These are phyloP conservation scores for Suillus luteus DNA, from an alignment of 768 basidiomycete species.

Conservation along the genomic window DNA sequence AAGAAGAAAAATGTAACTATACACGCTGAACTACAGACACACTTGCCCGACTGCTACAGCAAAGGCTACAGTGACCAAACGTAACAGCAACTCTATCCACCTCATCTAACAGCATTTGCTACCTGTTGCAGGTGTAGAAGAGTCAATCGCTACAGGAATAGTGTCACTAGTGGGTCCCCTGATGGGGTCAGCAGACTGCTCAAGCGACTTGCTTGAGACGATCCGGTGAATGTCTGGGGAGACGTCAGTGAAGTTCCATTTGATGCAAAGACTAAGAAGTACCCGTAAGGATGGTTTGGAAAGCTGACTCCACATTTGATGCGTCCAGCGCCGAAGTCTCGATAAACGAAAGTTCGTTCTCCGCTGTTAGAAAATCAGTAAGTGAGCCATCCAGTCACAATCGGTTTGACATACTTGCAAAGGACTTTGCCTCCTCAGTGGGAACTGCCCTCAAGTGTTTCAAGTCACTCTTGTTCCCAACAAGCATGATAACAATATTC, in stretches of 20 bases:
- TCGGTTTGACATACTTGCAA: conserved; percentile 65
- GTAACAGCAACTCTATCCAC: conserved; percentile 5
- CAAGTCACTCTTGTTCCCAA: conserved; percentile 99
- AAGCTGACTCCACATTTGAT: conserved; percentile 95
- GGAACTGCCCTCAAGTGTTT: conserved; percentile 96
- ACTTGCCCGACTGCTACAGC: conserved; percentile 13
- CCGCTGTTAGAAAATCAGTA: conserved; percentile 50
- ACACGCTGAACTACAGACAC: conserved; percentile 23
- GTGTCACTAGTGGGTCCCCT: conserved; percentile 80
- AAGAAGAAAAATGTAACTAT: conserved; percentile 28
- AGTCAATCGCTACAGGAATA: conserved; percentile 77
- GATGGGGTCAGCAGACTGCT: conserved; percentile 77
- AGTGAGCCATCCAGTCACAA: background rate
- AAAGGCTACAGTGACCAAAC: conserved; percentile 15
- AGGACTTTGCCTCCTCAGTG: conserved; percentile 94
- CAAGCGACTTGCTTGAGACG: conserved; percentile 93
- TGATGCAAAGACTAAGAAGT: conserved; percentile 21
- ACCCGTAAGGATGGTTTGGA: conserved; percentile 96
- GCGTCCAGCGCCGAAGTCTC: conserved; percentile 99
- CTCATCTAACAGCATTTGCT: conserved; percentile 64
- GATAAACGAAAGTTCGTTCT: conserved; percentile 92
- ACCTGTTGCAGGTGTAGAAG: conserved; percentile 51
- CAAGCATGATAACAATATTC: conserved; percentile 94
- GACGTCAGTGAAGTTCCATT: background rate
- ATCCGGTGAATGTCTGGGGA: conserved; percentile 92